Percentiles rank a stretch among this genome's conserved stretches.
Conservation (phyloP, 176 grass and related monocot species). For the Otatea glauca region DNA sequence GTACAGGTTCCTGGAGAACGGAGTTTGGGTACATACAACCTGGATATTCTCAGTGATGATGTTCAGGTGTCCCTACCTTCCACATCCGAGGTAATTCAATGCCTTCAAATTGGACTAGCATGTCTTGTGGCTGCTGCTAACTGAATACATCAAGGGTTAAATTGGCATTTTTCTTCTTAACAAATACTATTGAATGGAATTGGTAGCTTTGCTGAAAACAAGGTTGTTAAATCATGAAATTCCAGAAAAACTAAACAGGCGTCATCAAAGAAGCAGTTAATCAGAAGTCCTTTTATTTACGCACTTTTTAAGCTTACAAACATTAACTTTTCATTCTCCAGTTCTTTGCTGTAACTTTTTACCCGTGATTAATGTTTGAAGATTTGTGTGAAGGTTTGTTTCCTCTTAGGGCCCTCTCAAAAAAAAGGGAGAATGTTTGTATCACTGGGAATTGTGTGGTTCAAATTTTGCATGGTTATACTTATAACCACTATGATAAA, state of each 20-base stretch:
- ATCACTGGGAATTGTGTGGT: neutral
- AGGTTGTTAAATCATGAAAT: neutral
- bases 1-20: too few species aligned
- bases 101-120: conserved; percentile 29
- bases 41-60: too few species aligned
- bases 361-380: neutral
- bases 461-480: conserved; percentile 17
- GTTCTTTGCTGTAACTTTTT: neutral
- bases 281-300: too few species aligned
- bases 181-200: neutral
- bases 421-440: neutral
- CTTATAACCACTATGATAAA: conserved; percentile 20
- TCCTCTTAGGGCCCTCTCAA: neutral
- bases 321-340: neutral
- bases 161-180: conserved; percentile 1
- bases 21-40: too few species aligned
- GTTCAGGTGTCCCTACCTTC: too few species aligned
- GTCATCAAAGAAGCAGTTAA: neutral
- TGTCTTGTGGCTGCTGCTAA: conserved; percentile 39
- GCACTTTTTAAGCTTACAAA: conserved; percentile 18
- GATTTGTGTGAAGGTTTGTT: conserved; percentile 24
- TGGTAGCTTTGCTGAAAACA: neutral
- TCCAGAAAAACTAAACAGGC: neutral
- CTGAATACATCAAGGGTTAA: conserved; percentile 30
- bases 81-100: too few species aligned